phyloP scores from a whole-genome alignment of 1,284 basidiomycete species.

The Fereydounia khargensis region DNA sequence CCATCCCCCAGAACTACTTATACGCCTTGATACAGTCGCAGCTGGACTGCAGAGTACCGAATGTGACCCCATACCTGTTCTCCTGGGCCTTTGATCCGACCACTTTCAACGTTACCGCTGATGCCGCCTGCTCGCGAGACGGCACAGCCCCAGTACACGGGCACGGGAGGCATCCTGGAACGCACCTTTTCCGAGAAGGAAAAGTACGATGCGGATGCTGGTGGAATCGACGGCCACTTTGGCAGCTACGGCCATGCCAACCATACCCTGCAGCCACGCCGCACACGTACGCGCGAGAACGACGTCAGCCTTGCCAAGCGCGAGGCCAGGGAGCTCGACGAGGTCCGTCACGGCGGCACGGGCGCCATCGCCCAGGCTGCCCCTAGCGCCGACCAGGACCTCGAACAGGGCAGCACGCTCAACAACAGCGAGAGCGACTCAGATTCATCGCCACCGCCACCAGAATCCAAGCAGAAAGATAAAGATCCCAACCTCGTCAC shows the following conservation, averaged over 20 bases:
- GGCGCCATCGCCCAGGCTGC: not conserved
- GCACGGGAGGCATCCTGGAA: not conserved
- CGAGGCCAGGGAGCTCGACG: not conserved
- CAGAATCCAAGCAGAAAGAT: too few species aligned
- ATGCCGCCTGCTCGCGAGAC: too few species aligned
- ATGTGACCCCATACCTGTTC: too few species aligned
- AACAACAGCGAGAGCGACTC: too few species aligned
- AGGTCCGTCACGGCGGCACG: not conserved
- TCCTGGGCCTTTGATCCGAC: too few species aligned
- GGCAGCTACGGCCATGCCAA: not conserved
- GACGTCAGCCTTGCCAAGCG: not conserved
- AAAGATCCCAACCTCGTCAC: slow-evolving; percentile 60
- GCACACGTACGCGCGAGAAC: not conserved
- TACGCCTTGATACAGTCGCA: too few species aligned
- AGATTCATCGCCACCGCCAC: too few species aligned
- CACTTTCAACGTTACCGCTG: too few species aligned
- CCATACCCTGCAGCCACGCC: not conserved
- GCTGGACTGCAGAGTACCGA: too few species aligned
- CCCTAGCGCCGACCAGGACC: not conserved
- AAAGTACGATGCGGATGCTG: not conserved
- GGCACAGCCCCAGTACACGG: too few species aligned
- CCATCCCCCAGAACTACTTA: too few species aligned
- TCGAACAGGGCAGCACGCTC: not conserved
- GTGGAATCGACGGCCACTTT: not conserved
- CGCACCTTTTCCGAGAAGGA: not conserved